These are phyloP conservation scores for Arthrobotrys iridis DNA, from an alignment of 2,329 filamentous ascomycete species.

Conservation along the genomic window DNA sequence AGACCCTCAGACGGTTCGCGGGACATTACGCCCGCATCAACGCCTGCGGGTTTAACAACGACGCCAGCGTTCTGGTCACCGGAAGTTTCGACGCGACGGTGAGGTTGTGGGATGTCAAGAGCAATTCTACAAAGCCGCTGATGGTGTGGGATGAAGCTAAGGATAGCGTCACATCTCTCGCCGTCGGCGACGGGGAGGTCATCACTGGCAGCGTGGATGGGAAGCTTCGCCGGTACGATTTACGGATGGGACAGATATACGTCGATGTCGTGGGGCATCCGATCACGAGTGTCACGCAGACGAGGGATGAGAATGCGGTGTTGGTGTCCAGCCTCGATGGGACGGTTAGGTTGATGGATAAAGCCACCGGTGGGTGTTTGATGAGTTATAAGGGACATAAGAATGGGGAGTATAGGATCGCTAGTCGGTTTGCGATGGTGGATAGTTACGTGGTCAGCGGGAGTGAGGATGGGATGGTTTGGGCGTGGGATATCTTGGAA, in stretches of 20 bases:
- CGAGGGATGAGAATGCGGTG: constrained; percentile 56
- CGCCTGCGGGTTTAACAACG: constrained; percentile 79
- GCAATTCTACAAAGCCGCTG: constrained; percentile 68
- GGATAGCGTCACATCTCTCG: constrained; percentile 63
- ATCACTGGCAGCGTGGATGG: constrained; percentile 57
- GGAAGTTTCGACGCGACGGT: constrained; percentile 94
- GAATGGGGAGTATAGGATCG: constrained; percentile 57
- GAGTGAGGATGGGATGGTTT: constrained; percentile 58
- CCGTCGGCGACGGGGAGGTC: constrained; percentile 75
- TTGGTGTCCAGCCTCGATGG: constrained; percentile 56
- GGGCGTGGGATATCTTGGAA: constrained; percentile 58
- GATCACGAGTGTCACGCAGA: constrained; percentile 55
- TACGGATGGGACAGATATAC: constrained; percentile 57
- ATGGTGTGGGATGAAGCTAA: constrained; percentile 59
- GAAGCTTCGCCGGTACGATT: constrained; percentile 57
- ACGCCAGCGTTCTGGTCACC: constrained; percentile 80
- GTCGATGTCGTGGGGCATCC: constrained; percentile 57
- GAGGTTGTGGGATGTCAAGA: constrained; percentile 85
- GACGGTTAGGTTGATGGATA: constrained; percentile 57
- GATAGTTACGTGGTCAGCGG: constrained; percentile 58
- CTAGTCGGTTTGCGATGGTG: constrained; percentile 55
- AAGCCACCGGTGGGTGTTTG: constrained; percentile 56
- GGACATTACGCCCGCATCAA: constrained; percentile 81
- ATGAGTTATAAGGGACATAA: constrained; percentile 57
- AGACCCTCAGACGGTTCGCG: constrained; percentile 78